Evolutionary conservation across 371 early-diverging fungal genomes (phyloP), one percentile per base, ranked within the genome.

Genomic region (Mortierella sp.): DNA sequence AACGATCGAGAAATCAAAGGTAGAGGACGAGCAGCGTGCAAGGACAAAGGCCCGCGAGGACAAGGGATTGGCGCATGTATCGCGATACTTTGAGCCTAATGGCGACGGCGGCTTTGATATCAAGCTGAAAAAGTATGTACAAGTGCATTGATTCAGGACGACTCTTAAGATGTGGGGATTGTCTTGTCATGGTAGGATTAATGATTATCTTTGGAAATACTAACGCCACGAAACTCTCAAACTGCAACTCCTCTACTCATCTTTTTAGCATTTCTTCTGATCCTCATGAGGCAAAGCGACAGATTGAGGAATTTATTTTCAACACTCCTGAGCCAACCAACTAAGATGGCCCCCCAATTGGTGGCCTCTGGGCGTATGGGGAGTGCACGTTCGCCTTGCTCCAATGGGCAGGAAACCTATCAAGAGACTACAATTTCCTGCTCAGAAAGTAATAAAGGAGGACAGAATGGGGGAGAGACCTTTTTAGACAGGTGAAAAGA

Each of bases 11-110:
- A 98, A 98, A 76, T 84, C 87, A 2, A 81, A 80, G 7, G 93
- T 97, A 60, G 98, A 97, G 81, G 93, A 95, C 66, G 84, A 84
- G 29, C 97, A 97, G 80, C 90, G 98, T 15, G 79, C 83, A 30
- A 84, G 84, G 28, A 82, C 89, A 16, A 92, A 89, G 72, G 79
- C 75, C n/a, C 86, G 95, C 14, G 92, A 90, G 30, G 82, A 80
- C 7, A 81, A 84, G 25, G 84, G 82, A 16, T 72, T 77, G 15
- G 44, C 60, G 0, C 70, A 79, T 29, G 57, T 48, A 0, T 11
- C 60, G 14, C 57, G 74, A 26, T 79, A 46, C 58, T 79, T 79
- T 48, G 70, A 73, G 28, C 60, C 74, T 25, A 59, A 66, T 16
- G 67, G 60, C 46, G 57, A 21, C n/a, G 45, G 66, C 6, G 64